Conservation (phyloP, 2,329 filamentous ascomycete species). For the Aspergillus ochraceoroseus region DNA sequence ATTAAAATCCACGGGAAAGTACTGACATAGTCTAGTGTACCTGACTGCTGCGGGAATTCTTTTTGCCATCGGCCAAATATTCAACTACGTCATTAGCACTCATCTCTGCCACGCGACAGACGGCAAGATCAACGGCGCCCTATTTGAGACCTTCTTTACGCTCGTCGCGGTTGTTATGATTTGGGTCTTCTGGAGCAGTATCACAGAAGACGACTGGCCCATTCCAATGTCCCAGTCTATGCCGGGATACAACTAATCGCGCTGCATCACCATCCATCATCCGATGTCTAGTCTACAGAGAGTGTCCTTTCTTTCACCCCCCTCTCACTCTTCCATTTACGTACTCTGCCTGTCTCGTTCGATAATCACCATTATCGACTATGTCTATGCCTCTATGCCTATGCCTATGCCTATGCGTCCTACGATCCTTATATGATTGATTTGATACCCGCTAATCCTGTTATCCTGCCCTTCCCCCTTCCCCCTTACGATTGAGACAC, state of each 20-base stretch:
- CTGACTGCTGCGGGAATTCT: constrained; percentile 67
- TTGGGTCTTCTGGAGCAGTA: constrained; percentile 98
- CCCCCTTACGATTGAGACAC: no score
- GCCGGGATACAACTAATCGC: constrained; percentile 29
- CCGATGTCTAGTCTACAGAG: constrained; percentile 1
- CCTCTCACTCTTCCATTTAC: neutral
- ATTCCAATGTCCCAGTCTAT: constrained; percentile 39
- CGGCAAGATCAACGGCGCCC: constrained; percentile 83
- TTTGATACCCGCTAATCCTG: constrained; percentile 6
- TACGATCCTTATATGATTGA: constrained; percentile 8
- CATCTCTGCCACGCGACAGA: constrained; percentile 80
- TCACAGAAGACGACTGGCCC: constrained; percentile 98
- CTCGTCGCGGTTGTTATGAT: constrained; percentile 73
- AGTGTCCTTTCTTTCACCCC: neutral
- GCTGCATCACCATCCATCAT: neutral
- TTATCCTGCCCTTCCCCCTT: neutral
- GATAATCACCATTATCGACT: neutral
- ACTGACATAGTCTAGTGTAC: constrained; percentile 55
- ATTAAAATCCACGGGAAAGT: no score
- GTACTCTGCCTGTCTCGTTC: neutral
- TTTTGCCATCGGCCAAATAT: constrained; percentile 89
- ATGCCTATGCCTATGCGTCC: neutral
- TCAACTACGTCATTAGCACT: constrained; percentile 89
- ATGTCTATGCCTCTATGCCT: neutral
- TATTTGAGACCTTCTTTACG: constrained; percentile 93